Evolutionary conservation across 2,329 filamentous ascomycete genomes (phyloP), one percentile per base, ranked within the genome.

Genomic region (Ascochyta fabae): DNA sequence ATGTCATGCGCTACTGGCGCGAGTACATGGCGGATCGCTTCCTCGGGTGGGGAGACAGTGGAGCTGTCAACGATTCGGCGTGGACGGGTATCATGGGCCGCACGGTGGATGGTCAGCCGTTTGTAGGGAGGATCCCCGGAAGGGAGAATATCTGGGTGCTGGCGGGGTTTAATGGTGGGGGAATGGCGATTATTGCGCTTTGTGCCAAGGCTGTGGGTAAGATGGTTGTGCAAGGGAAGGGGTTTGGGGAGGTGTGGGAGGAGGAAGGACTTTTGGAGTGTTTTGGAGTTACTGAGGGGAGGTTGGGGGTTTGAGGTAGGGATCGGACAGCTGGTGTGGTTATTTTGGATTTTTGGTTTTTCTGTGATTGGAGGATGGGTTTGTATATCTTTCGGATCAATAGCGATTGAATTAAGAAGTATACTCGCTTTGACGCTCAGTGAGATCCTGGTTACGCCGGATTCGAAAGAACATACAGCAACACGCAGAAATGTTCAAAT

Each of bases 121-220:
- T 78, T n/a, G 65, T 84, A 1, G 81, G 81, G 0, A 58, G 62
- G 0, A 69, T 84, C 0, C 81, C 81, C 0, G 75, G 67, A 0
- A 73, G 26, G 42, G 51, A 69, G 2, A 74, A 72, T 6, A 75
- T 80, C 58, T 80, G 75, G 42, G 70, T 84, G n/a, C 66, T 80
- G 22, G 80, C 77, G 0, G 82, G 81, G 0, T 84, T 83, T 56
- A 79, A 77, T 27, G 82, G 82, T 0, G 80, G 83, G 51, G 82
- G 82, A 0, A 84, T 84, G 81, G 76, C 79, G 0, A 62, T 79
- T 23, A 76, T 81, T 16, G 78, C 78, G 19, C 67, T 80, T 0
- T 66, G 73, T 5, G 75, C 74, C 6, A 76, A 78, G 56, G 79
- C 73, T 0, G 39, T 82, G 8, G 77, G 73, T 1, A 56, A 67